Conservation (phyloP, 2,329 filamentous ascomycete species). For the Mariannaea elegans region DNA sequence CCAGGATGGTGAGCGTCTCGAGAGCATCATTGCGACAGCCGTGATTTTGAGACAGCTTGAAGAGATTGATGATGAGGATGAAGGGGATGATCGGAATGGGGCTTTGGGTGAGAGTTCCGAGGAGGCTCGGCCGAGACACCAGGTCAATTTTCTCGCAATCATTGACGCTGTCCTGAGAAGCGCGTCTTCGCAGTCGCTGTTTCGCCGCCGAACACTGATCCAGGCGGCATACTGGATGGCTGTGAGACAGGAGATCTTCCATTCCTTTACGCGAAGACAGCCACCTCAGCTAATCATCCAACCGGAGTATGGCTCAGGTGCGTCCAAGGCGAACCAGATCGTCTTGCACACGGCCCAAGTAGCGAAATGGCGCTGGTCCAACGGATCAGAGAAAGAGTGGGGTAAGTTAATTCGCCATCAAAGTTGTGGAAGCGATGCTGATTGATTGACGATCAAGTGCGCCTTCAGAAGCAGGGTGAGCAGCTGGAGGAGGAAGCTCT, state of each 20-base stretch:
- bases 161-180: constrained; percentile 51
- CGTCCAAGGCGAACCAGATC: constrained; percentile 50
- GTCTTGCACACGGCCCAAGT: constrained; percentile 53
- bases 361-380: constrained; percentile 52
- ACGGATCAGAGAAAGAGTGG: constrained; percentile 48
- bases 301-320: constrained; percentile 45
- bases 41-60: constrained; percentile 53
- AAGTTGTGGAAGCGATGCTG: background rate
- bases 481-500: constrained; percentile 46
- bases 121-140: constrained; percentile 27
- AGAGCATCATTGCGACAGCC: constrained; percentile 52
- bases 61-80: constrained; percentile 52
- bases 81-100: constrained; percentile 20
- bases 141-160: constrained; percentile 52
- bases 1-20: constrained; percentile 49
- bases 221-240: constrained; percentile 55
- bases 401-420: constrained; percentile 36
- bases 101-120: background rate
- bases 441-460: constrained; percentile 35
- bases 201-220: constrained; percentile 47
- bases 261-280: constrained; percentile 50
- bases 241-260: constrained; percentile 51
- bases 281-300: constrained; percentile 49
- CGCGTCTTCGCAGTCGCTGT: constrained; percentile 48
- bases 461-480: constrained; percentile 48